Evolutionary conservation across 495 filamentous ascomycete genomes (phyloP), one percentile per base, ranked within the genome.

Genomic region (Apiosordaria backusii): DNA sequence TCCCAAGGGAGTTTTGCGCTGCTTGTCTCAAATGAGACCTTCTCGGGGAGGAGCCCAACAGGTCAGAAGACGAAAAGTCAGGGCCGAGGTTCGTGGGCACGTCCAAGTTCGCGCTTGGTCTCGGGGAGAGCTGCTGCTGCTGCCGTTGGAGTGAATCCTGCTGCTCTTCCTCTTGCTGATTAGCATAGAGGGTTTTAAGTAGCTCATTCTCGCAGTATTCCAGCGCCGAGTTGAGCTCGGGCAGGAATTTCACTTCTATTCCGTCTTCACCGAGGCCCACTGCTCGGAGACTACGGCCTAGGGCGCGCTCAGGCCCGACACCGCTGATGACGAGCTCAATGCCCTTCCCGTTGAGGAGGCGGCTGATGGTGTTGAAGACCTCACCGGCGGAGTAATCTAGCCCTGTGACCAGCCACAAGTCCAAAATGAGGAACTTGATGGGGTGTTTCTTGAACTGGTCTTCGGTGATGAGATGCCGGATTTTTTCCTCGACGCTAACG

Each of bases 181-280:
- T 82, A 61, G 79, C 85, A 73, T 95, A 96, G 66, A 96, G 90
- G 0, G 89, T 88, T 67, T 93, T 91, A 15, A 99, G 83, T 24
- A 97, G 91, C 64, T 97, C 90, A 70, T 99, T 99, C 76, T 99
- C 95, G 77, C 94, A 97, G 71, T 85, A 90, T 71, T 99, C 96
- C 2, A 99, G 83, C 0, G 93, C 95, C 4, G 89, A 90, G 77
- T 99, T 99, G 57, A 99, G 85, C 67, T 96, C 90, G 64, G 90
- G 90, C 65, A 96, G 93, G 19, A 96, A 86, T 65, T 86, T 85
- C 24, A 92, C 89, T 10, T 87, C 85, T 7, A 86, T 84, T 16
- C 87, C 85, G 45, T 82, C 87, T 24, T 84, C 77, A 54, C 90
- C 88, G 0, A 98, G 82, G 6, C 92, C 93, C 6, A 96, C 92